Evolutionary conservation across 306 rosid species (phyloP).

Genomic region (Corylus avellana): DNA sequence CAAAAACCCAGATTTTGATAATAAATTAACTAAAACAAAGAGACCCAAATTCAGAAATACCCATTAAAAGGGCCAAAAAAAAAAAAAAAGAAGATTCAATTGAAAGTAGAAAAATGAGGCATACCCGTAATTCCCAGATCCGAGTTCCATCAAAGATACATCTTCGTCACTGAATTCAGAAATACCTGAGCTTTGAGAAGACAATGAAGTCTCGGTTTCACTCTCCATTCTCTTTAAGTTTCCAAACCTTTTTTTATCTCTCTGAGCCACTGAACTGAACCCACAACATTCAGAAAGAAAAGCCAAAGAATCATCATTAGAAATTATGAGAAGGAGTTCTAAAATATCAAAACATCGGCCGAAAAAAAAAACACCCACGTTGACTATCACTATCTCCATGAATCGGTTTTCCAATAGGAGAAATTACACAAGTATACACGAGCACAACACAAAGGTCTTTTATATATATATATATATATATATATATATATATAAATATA

Average conservation of each 20-base stretch:
- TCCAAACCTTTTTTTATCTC: neutral
- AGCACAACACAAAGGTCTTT: too few species aligned
- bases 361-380: neutral
- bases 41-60: too few species aligned
- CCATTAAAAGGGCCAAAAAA: neutral
- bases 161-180: conserved; percentile 16
- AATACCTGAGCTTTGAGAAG: conserved; percentile 4
- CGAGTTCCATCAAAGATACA: conserved; percentile 24
- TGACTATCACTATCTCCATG: neutral
- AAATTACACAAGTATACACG: neutral
- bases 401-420: neutral
- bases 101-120: neutral
- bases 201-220: conserved; percentile 8
- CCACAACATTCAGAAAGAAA: neutral
- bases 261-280: conserved; percentile 3
- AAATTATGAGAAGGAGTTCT: too few species aligned
- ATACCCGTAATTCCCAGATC: conserved; percentile 50
- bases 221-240: neutral
- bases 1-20: too few species aligned
- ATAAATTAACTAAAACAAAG: too few species aligned
- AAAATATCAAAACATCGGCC: neutral
- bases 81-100: neutral
- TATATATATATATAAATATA: too few species aligned
- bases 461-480: too few species aligned
- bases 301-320: neutral